Evolutionary conservation across 208 protist species (phyloP), one percentile per base, ranked within the genome.

Genomic region (Entamoeba histolytica): DNA sequence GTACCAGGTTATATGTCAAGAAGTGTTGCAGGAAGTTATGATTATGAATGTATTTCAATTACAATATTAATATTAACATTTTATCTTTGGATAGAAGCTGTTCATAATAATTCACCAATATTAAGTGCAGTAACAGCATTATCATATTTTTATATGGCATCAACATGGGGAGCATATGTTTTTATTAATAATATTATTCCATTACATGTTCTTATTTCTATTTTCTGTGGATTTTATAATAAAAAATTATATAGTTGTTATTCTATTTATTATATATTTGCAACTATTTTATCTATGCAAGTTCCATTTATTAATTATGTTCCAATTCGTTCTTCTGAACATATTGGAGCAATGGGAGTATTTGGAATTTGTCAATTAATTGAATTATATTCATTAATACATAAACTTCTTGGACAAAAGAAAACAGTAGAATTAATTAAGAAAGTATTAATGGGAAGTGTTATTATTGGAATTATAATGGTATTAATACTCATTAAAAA

Each of bases 11-110:
- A 99, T 95, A 97, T 98, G 92, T 98, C 98, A 93, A 97, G 98
- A 92, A 98, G 97, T 35, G 98, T 99, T 55, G 98, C 98, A 49
- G 98, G 98, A 14, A 98, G 97, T 73, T 99, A 97, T 95, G 98
- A 99, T 97, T 99, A 99, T 95, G 98, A 99, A 95, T 97, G 96
- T 93, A 96, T 99, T 95, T 98, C 98, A 35, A 97, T 99, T 93
- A 97, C 98, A 61, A 98, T 98, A 10, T 95, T 99, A 93, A 94
- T 99, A 8, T 94, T 97, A 49, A 98, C 97, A 31, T 99, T 98
- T 94, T 92, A 96, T 94, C 93, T 35, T 94, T 97, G 93, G 91
- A 93, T 97, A 14, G 96, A 96, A 55, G 94, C 96, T 7, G 96
- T 98, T 8, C 96, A 97, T n/a, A 97, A 94, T 57, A 97, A 97